Evolutionary conservation across 2,329 filamentous ascomycete species (phyloP), one percentile per base, ranked within the genome.

Genomic region (Lachnellula occidentalis): DNA sequence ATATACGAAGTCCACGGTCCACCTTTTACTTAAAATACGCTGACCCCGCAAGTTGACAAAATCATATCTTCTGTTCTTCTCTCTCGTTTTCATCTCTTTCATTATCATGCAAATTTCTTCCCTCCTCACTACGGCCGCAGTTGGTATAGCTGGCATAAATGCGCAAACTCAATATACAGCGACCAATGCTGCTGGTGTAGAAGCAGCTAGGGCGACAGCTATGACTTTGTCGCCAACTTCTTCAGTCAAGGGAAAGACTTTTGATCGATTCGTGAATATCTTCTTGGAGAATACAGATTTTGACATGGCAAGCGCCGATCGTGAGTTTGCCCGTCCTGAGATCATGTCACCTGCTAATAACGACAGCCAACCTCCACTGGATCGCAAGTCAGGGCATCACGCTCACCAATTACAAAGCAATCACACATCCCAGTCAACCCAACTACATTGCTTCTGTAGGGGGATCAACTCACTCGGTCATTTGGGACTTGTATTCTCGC

Each of bases 381-480:
- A 71, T 82, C 36, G 78, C 78, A 3, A 71, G 69, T 36, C 72
- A 79, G 65, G 82, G 82, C 27, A 78, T 86, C 56, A 73, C 74
- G 9, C 71, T 86, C 17, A 75, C 73, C 55, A 78, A 80, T 62
- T 78, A 74, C 66, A 76, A 68, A 57, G 79, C 77, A 14, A 68
- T 80, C 34, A 83, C 80, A 0, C 82, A 85, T 63, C 80, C 81
- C 1, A 85, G 85, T 1, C 79, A 90, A 75, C 87, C 87, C 31
- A 92, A 92, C 74, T 92, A 92, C 69, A 78, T 85, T 50, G 82
- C 87, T 2, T 69, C 81, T 1, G 79, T 86, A 39, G 81, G 80
- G 21, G 88, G 87, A 50, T 77, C 80, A 5, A 85, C 86, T 69
- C 88, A 88, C 61, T 87, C 87, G 61, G 84, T 90, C 69, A 66